Percentiles rank a stretch among this genome's conserved stretches.
Conservation (phyloP, 2,329 filamentous ascomycete species). For the Drechslera avenae region DNA sequence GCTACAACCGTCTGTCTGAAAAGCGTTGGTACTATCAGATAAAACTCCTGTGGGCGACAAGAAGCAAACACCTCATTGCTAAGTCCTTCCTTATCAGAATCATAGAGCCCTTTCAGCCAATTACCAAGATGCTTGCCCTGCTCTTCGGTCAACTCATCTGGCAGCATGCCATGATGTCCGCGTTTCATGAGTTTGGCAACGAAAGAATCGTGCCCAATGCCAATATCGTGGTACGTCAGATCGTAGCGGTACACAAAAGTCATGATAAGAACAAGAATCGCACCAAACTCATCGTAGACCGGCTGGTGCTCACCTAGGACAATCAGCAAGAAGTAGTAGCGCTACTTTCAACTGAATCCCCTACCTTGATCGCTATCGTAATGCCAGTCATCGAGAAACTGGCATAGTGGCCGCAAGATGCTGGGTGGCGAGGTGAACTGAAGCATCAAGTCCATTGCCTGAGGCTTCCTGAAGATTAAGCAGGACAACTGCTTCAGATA, state of each 20-base stretch:
- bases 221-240: slow-evolving; percentile 68
- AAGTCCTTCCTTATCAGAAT: slow-evolving; percentile 68
- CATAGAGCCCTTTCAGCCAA: slow-evolving; percentile 80
- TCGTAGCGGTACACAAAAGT: slow-evolving; percentile 78
- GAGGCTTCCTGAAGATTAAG: slow-evolving; percentile 72
- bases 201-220: slow-evolving; percentile 68
- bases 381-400: slow-evolving; percentile 76
- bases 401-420: slow-evolving; percentile 75
- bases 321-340: slow-evolving; percentile 16
- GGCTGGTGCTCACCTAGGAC: slow-evolving; percentile 74
- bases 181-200: slow-evolving; percentile 68
- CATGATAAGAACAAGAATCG: slow-evolving; percentile 73
- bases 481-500: slow-evolving; percentile 76
- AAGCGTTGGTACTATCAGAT: slow-evolving; percentile 74
- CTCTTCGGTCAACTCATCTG: slow-evolving; percentile 69
- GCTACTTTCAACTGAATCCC: neutral
- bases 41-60: slow-evolving; percentile 82
- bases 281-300: slow-evolving; percentile 84
- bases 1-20: slow-evolving; percentile 78
- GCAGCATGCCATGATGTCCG: slow-evolving; percentile 61
- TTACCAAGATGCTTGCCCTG: slow-evolving; percentile 68
- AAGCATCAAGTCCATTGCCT: slow-evolving; percentile 74
- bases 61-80: slow-evolving; percentile 81
- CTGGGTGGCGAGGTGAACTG: slow-evolving; percentile 73
- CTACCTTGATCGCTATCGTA: slow-evolving; percentile 78